Conservation (phyloP, 73 alveolate genomes). For the Stentor roeselii region DNA sequence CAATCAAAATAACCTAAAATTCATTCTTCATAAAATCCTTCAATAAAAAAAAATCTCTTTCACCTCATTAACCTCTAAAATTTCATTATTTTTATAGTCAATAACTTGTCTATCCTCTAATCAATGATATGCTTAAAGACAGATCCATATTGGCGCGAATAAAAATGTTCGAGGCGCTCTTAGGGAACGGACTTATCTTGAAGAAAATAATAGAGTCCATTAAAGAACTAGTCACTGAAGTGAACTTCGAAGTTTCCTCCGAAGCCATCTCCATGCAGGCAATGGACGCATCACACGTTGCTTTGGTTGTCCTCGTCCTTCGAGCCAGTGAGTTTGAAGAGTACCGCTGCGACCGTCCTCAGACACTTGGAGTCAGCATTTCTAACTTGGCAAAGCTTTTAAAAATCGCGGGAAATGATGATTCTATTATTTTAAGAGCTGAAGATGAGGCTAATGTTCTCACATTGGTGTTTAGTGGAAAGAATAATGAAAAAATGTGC, state of each 20-base stretch:
- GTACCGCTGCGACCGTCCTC: slow-evolving; percentile 86
- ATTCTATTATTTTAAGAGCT: slow-evolving; percentile 88
- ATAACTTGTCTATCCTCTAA: no score
- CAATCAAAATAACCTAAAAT: no score
- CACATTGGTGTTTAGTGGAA: slow-evolving; percentile 84
- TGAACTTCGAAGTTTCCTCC: slow-evolving; percentile 91
- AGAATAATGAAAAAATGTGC: slow-evolving; percentile 81
- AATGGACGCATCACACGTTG: slow-evolving; percentile 99
- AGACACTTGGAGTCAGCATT: slow-evolving; percentile 86
- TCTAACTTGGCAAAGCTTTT: slow-evolving; percentile 88
- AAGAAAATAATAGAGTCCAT: slow-evolving; percentile 93
- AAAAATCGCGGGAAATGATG: slow-evolving; percentile 95
- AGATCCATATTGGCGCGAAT: no score
- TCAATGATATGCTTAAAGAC: no score
- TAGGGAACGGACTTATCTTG: slow-evolving; percentile 80
- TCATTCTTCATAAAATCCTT: no score
- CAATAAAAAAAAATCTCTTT: no score
- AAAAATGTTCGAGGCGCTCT: slow-evolving; percentile 94
- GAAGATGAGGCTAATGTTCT: slow-evolving; percentile 92
- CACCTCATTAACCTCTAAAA: no score
- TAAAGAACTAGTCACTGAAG: slow-evolving; percentile 92
- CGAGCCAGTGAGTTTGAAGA: slow-evolving; percentile 92
- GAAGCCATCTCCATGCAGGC: slow-evolving; percentile 97
- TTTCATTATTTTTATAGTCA: no score
- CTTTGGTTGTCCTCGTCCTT: slow-evolving; percentile 89